Evolutionary conservation across 805 yeast genomes (phyloP).

Genomic region (Wickerhamiella occidentalis): DNA sequence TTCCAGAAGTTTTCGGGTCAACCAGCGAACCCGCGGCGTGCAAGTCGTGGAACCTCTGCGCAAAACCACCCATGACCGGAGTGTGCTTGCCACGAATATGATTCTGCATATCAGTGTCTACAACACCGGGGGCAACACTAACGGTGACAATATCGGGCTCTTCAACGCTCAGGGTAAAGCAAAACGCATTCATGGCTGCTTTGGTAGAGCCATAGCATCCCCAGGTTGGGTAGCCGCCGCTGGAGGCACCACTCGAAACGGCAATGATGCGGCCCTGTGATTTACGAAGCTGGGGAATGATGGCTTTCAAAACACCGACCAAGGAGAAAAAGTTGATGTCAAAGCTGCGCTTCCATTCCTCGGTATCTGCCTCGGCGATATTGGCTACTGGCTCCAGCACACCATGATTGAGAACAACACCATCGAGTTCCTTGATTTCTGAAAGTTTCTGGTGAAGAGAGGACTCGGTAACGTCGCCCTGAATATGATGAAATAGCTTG

Average conservation of each 20-base stretch:
- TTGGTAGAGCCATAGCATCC: constrained; percentile 85
- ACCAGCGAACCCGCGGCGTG: constrained; percentile 46
- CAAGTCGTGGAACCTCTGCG: constrained; percentile 51
- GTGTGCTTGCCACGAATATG: constrained; percentile 52
- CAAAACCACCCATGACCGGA: constrained; percentile 54
- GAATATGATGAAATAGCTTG: constrained; percentile 29
- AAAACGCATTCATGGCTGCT: constrained; percentile 78
- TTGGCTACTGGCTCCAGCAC: constrained; percentile 62
- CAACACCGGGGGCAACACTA: constrained; percentile 90
- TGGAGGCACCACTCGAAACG: constrained; percentile 84
- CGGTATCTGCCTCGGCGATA: constrained; percentile 40
- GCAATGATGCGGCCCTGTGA: constrained; percentile 55
- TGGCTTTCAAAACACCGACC: constrained; percentile 40
- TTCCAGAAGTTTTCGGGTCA: constrained; percentile 61
- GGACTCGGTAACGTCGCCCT: constrained; percentile 44
- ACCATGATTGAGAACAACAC: constrained; percentile 59
- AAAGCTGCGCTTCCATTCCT: constrained; percentile 50
- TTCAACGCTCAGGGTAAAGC: constrained; percentile 54
- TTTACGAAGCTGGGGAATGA: constrained; percentile 40
- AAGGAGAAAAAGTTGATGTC: constrained; percentile 72
- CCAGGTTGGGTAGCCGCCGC: constrained; percentile 58
- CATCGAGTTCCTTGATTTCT: constrained; percentile 28
- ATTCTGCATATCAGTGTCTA: constrained; percentile 78
- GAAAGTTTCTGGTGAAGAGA: constrained; percentile 26
- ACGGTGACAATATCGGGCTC: constrained; percentile 48